phyloP scores from a whole-genome alignment of 495 filamentous ascomycete species.

The Xylaria scruposa region DNA sequence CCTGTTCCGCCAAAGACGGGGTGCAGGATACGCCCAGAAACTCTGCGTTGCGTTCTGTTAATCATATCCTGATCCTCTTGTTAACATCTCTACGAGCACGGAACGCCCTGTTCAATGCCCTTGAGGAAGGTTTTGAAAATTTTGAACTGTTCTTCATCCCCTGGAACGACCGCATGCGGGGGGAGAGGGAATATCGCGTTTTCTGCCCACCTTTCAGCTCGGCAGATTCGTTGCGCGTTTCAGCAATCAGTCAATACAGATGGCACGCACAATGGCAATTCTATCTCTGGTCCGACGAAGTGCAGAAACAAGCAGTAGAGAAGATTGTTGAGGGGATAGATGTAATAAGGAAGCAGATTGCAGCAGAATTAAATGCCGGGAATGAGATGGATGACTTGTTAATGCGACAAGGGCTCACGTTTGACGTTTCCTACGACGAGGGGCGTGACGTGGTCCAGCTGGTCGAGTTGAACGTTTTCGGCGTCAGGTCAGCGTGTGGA shows the following conservation, averaged over 20 bases:
- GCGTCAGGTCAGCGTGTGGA: slow-evolving; percentile 34
- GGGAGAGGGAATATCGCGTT: slow-evolving; percentile 41
- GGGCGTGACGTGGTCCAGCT: slow-evolving; percentile 24
- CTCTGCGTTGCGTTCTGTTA: slow-evolving; percentile 27
- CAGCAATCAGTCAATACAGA: slow-evolving; percentile 44
- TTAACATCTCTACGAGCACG: slow-evolving; percentile 38
- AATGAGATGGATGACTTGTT: slow-evolving; percentile 24
- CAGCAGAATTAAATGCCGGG: slow-evolving; percentile 18
- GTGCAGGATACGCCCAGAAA: slow-evolving; percentile 27
- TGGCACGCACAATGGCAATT: slow-evolving; percentile 44
- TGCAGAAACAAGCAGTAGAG: slow-evolving; percentile 23
- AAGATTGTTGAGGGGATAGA: slow-evolving; percentile 22
- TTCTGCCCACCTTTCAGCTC: slow-evolving; percentile 37
- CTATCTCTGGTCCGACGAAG: slow-evolving; percentile 3
- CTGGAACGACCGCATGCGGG: slow-evolving; percentile 39
- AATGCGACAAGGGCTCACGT: slow-evolving; percentile 38
- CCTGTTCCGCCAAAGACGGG: slow-evolving; percentile 45
- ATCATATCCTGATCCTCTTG: slow-evolving; percentile 38
- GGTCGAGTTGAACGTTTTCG: slow-evolving; percentile 40
- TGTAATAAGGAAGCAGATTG: slow-evolving; percentile 20
- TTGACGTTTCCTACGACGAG: slow-evolving; percentile 42
- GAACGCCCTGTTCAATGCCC: slow-evolving; percentile 27
- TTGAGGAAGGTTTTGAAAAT: slow-evolving; percentile 8
- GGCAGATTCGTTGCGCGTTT: slow-evolving; percentile 28
- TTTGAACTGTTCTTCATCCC: slow-evolving; percentile 40